Evolutionary conservation across 2,329 filamentous ascomycete genomes (phyloP).

Genomic region (Exophiala spinifera): DNA sequence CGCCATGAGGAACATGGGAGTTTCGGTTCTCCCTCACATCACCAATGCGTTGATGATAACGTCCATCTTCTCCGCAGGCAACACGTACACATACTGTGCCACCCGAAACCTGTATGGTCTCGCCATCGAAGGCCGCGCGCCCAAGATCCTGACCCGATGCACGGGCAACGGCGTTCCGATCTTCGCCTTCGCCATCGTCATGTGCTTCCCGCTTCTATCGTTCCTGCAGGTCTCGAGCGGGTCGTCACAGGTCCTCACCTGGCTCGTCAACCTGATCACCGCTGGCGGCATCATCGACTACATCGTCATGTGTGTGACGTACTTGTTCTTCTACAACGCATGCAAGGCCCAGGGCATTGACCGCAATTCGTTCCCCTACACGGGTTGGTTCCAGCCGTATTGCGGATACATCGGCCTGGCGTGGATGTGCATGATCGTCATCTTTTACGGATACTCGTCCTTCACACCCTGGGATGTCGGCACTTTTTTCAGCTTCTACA

Average conservation of each 20-base stretch:
- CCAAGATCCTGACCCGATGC: slow-evolving; percentile 43
- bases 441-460: slow-evolving; percentile 69
- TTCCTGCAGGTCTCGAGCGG: slow-evolving; percentile 55
- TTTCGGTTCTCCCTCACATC: slow-evolving; percentile 61
- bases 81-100: slow-evolving; percentile 60
- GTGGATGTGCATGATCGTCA: slow-evolving; percentile 63
- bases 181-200: slow-evolving; percentile 62
- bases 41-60: slow-evolving; percentile 68
- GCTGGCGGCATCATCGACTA: slow-evolving; percentile 52
- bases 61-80: slow-evolving; percentile 63
- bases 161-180: slow-evolving; percentile 64
- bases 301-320: slow-evolving; percentile 59
- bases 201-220: slow-evolving; percentile 64
- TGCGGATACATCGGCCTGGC: slow-evolving; percentile 40
- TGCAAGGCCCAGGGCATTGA: slow-evolving; percentile 51
- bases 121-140: slow-evolving; percentile 63
- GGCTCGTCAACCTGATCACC: slow-evolving; percentile 50
- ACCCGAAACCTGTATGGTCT: slow-evolving; percentile 63
- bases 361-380: slow-evolving; percentile 56
- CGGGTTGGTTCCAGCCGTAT: slow-evolving; percentile 58
- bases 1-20: slow-evolving; percentile 62
- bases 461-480: slow-evolving; percentile 67
- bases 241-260: slow-evolving; percentile 51
- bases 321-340: slow-evolving; percentile 57
- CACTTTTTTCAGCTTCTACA: slow-evolving; percentile 59